Percentiles rank a stretch among this genome's conserved stretches.
These are phyloP conservation scores for Fusarium tuaranense DNA, from an alignment of 2,329 filamentous ascomycete species.

Conservation along the genomic window DNA sequence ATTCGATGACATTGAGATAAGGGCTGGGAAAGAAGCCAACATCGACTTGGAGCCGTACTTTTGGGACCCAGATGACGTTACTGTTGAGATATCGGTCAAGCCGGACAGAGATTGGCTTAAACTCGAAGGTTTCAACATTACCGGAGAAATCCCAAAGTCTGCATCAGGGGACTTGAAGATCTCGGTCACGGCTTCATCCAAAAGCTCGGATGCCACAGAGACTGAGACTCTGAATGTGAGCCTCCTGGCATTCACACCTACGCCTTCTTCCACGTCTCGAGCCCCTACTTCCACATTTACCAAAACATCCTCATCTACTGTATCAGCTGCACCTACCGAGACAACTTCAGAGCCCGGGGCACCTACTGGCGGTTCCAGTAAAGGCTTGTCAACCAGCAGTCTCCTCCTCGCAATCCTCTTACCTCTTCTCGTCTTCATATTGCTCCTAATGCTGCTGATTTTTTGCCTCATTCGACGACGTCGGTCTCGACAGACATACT, in stretches of 20 bases:
- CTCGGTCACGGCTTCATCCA: conserved; percentile 49
- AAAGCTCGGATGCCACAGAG: conserved; percentile 49
- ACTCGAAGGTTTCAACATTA: conserved; percentile 53
- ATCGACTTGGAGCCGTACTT: conserved; percentile 59
- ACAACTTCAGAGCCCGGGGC: conserved; percentile 28
- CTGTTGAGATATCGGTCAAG: conserved; percentile 51
- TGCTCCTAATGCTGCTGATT: conserved; percentile 49
- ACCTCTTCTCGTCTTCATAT: conserved; percentile 53
- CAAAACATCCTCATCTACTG: conserved; percentile 36
- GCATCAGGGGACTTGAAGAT: conserved; percentile 48
- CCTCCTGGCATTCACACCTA: conserved; percentile 46
- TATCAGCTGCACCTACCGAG: conserved; percentile 27
- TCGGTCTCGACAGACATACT: conserved; percentile 43
- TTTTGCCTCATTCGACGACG: conserved; percentile 51
- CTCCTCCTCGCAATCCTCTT: conserved; percentile 59
- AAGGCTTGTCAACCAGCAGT: conserved; percentile 46
- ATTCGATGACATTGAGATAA: conserved; percentile 54
- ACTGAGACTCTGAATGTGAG: conserved; percentile 53
- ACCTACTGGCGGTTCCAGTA: conserved; percentile 23
- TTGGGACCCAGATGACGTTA: conserved; percentile 52
- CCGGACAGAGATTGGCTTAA: conserved; percentile 58
- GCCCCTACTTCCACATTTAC: conserved; percentile 28
- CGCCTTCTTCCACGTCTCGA: conserved; percentile 28
- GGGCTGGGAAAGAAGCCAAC: conserved; percentile 55
- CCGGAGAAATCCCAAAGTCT: conserved; percentile 54